Base-by-base conservation (phyloP, 768 basidiomycete species). In the Pleurotus salmoneostramineus region DNA sequence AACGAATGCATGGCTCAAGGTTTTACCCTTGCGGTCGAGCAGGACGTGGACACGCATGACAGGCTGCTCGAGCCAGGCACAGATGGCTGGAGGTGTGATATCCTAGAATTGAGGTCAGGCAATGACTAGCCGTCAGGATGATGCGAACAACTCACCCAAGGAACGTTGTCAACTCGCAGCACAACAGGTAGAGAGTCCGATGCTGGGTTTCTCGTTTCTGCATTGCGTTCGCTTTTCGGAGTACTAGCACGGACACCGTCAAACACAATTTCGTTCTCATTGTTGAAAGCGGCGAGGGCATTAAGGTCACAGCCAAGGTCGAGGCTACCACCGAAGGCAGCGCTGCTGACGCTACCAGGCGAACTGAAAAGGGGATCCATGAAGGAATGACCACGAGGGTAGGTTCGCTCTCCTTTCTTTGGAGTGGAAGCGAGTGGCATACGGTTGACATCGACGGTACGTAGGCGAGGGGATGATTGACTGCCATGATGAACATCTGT, bases 141-240 rank as follows among this genome's bases (percentile, higher is more conserved):
- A 21, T 34, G 51, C 54, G 43, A 1, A 11, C 3, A 50, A 43
- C 82, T 44, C 65, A 91, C 90, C 91, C 91, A 93, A 50, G 92
- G 92, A 56, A 93, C 90, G 64, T 94, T 93, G 68, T 93, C 92
- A 62, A 94, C 89, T 27, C 92, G 77, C 45, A 94, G 77, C 10
- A 93, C 91, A 33, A 85, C 76, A 5, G 52, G 15, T 21, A 42
- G 15, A 27, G 78, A 73, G 36, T 40, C 37, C 37, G 37, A 10
- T 40, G 10, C 10, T 10, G 8, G 37, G 37, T 40, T n/a, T 40
- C n/a, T 40, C 37, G 14, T 51, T 34, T 35, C 59, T 45, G 15
- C 4, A 58, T 56, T 56, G 17, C 34, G 63, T 43, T 52, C 61
- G 50, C 59, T 62, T 11, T 56, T 56, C 27, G 56, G 56, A 11